These are phyloP conservation scores for Ceratobasidium sp. DNA, from an alignment of 1,284 basidiomycete genomes.

Conservation along the genomic window DNA sequence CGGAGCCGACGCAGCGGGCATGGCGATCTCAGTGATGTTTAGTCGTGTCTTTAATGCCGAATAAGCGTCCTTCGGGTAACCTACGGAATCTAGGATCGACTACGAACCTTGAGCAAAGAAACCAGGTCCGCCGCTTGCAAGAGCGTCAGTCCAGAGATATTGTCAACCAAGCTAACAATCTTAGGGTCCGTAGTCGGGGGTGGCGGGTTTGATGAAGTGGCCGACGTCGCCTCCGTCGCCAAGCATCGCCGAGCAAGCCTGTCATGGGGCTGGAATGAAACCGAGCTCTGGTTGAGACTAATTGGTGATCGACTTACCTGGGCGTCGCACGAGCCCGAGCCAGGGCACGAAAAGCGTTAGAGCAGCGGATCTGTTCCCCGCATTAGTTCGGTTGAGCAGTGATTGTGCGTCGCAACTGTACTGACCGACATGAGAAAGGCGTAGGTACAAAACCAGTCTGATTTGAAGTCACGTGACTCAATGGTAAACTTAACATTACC, in stretches of 20 bases:
- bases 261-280: not conserved
- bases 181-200: constrained; percentile 65
- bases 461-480: constrained; percentile 18
- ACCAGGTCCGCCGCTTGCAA: constrained; percentile 99
- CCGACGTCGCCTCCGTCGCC: constrained; percentile 42
- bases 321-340: constrained; percentile 3
- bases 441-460: constrained; percentile 3
- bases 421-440: constrained; percentile 41
- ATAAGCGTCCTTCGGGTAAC: not conserved
- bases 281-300: not conserved
- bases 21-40: constrained; percentile 98
- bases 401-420: no score
- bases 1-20: constrained; percentile 81
- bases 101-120: constrained; percentile 82
- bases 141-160: constrained; percentile 90
- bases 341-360: constrained; percentile 9
- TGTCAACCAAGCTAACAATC: constrained; percentile 88
- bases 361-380: not conserved
- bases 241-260: constrained; percentile 37
- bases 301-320: constrained; percentile 14
- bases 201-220: constrained; percentile 32
- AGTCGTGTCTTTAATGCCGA: constrained; percentile 74
- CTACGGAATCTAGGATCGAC: not conserved
- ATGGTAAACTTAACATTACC: no score
- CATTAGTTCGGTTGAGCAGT: no score